Evolutionary conservation across 768 basidiomycete species (phyloP), one percentile per base, ranked within the genome.

Genomic region (Amylocystis lapponica): DNA sequence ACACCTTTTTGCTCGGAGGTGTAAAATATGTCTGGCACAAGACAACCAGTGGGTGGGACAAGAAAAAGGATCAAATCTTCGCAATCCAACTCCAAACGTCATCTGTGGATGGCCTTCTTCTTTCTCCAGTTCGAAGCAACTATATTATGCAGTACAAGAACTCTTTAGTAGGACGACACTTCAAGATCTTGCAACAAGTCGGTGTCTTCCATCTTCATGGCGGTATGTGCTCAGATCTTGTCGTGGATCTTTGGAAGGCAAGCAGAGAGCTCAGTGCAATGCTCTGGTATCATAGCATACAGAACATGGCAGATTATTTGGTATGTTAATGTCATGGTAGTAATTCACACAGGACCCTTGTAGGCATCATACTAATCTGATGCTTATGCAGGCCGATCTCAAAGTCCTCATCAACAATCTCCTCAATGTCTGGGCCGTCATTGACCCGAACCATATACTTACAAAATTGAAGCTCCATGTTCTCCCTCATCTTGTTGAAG

Each of bases 61-160:
- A n/a, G n/a, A n/a, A n/a, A 5, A 46, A 64, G 20, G 52, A 66
- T 34, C 45, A 50, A 6, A 37, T 53, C 0, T 70, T 65, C 36
- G 40, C 59, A 0, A 19, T 43, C 3, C 62, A 62, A 0, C 51
- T 70, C 2, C 66, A 67, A 44, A 47, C 62, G 3, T 63, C 70
- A 0, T 38, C 64, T 21, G 54, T 48, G 11, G 27, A 46, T 17
- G 68, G 61, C 0, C 51, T 60, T 0, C 29, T 45, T 11, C 52
- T 64, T 53, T 44, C 50, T 46, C 9, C 55, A 43, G 63, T 76
- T 17, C 61, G 62, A 17, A 67, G 68, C 0, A 49, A 49, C 2
- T 74, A 71, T 47, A 69, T 74, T 21, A 63, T 68, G 51, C 67
- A 73, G 35, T 72, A 72, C 45, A 51, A 56, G 0, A 70, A 69